Evolutionary conservation across 768 basidiomycete genomes (phyloP).

Genomic region (Boletus rex-veris): DNA sequence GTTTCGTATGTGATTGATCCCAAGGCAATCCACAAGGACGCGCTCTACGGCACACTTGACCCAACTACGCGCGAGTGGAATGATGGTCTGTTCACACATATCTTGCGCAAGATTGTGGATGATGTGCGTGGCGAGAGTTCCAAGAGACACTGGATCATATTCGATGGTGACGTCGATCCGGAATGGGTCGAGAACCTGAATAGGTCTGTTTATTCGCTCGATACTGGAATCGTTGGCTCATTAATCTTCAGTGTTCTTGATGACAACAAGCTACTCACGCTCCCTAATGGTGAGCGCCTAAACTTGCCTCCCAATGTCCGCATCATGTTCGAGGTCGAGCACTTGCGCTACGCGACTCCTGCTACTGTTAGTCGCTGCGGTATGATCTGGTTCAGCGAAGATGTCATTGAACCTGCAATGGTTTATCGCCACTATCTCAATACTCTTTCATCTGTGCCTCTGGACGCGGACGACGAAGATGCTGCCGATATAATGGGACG

Average conservation of each 20-base stretch:
- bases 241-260: conserved; percentile 76
- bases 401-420: conserved; percentile 89
- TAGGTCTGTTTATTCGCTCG: conserved; percentile 53
- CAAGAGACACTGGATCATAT: conserved; percentile 98
- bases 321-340: conserved; percentile 99
- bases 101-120: conserved; percentile 95
- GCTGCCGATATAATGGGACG: conserved; percentile 57
- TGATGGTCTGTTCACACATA: conserved; percentile 97
- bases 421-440: conserved; percentile 86
- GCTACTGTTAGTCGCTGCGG: conserved; percentile 99
- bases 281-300: conserved; percentile 97
- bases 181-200: conserved; percentile 99
- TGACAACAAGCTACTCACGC: conserved; percentile 94
- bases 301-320: conserved; percentile 95
- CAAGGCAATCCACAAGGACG: conserved; percentile 98
- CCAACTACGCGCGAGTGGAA: conserved; percentile 99
- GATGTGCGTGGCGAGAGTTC: conserved; percentile 96
- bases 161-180: conserved; percentile 98
- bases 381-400: conserved; percentile 99
- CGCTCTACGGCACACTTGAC: conserved; percentile 94
- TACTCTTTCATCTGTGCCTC: conserved; percentile 64
- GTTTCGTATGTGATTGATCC: conserved; percentile 97
- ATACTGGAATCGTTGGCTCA: not conserved
- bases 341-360: conserved; percentile 92
- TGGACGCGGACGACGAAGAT: conserved; percentile 92